Evolutionary conservation across 495 filamentous ascomycete species (phyloP).

Genomic region (Penicillium daleae): DNA sequence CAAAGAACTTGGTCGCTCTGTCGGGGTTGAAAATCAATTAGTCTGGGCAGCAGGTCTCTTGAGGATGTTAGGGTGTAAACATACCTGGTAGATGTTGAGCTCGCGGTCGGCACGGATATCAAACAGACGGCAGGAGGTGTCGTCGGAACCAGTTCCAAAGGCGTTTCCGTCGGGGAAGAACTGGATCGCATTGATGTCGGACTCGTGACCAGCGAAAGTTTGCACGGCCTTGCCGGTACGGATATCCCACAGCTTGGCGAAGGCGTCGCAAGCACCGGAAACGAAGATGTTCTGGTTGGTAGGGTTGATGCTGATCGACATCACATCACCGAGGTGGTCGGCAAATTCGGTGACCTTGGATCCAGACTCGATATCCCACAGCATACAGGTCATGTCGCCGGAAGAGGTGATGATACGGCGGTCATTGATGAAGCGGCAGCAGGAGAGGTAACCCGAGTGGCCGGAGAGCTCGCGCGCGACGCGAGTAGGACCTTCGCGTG

Average conservation of each 20-base stretch:
- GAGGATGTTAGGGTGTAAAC: conserved; percentile 7
- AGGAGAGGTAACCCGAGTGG: conserved; percentile 95
- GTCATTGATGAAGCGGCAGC: conserved; percentile 99
- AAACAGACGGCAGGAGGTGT: conserved; percentile 95
- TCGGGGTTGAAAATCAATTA: conserved; percentile 20
- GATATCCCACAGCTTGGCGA: conserved; percentile 99
- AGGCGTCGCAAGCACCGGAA: conserved; percentile 96
- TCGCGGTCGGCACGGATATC: conserved; percentile 97
- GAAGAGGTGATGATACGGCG: conserved; percentile 96
- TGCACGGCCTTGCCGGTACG: conserved; percentile 97
- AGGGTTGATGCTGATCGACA: conserved; percentile 99
- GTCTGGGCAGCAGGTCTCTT: neutral
- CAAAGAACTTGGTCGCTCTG: conserved; percentile 97
- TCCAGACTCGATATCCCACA: conserved; percentile 98
- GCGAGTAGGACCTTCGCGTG: conserved; percentile 92
- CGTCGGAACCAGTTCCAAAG: conserved; percentile 97
- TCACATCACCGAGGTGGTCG: conserved; percentile 97
- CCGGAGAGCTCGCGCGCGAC: conserved; percentile 96
- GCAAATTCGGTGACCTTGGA: conserved; percentile 98
- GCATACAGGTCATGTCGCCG: conserved; percentile 99
- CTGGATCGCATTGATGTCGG: conserved; percentile 98
- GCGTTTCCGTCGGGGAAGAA: conserved; percentile 99
- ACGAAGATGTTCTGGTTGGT: conserved; percentile 97
- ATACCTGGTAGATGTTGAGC: conserved; percentile 93
- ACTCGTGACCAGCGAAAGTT: conserved; percentile 97